Percentiles rank a stretch among this genome's conserved stretches.
Conservation (phyloP, 192 early-diverging fungal species). For the Mortierella claussenii region DNA sequence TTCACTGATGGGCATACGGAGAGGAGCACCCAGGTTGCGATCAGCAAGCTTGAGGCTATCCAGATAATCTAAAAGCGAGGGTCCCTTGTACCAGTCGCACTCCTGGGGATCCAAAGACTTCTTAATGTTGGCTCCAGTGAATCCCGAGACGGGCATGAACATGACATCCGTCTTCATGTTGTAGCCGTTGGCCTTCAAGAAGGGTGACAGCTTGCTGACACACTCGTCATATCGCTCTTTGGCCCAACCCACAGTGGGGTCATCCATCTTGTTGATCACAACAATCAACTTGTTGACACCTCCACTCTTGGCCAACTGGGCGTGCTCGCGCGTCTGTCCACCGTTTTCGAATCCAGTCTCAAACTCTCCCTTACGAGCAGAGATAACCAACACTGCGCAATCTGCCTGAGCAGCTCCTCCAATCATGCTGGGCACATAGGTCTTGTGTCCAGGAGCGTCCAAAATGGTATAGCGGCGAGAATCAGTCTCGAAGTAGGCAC, state of each 20-base stretch:
- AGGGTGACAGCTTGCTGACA: slow-evolving; percentile 84
- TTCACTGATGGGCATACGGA: slow-evolving; percentile 95
- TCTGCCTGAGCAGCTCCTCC: slow-evolving; percentile 97
- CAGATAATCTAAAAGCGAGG: slow-evolving; percentile 87
- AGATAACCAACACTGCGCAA: slow-evolving; percentile 94
- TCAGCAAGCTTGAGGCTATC: slow-evolving; percentile 86
- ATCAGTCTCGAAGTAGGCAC: slow-evolving; percentile 97
- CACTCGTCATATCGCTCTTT: slow-evolving; percentile 95
- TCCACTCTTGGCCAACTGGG: slow-evolving; percentile 95
- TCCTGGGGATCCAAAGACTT: slow-evolving; percentile 70
- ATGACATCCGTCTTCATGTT: slow-evolving; percentile 84
- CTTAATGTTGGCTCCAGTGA: slow-evolving; percentile 96
- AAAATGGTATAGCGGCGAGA: slow-evolving; percentile 96
- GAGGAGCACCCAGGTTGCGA: slow-evolving; percentile 87
- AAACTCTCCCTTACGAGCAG: slow-evolving; percentile 98
- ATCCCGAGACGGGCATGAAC: slow-evolving; percentile 96
- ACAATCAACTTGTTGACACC: slow-evolving; percentile 94
- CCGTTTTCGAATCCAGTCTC: slow-evolving; percentile 99
- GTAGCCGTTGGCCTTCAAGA: slow-evolving; percentile 92
- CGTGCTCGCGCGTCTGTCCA: slow-evolving; percentile 99
- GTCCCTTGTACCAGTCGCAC: slow-evolving; percentile 86
- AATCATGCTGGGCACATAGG: slow-evolving; percentile 98
- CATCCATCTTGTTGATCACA: slow-evolving; percentile 99
- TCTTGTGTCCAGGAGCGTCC: slow-evolving; percentile 99
- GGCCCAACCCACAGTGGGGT: slow-evolving; percentile 93